Base-by-base conservation (phyloP, 257 asterid species). In the Nicotiana sylvestris region DNA sequence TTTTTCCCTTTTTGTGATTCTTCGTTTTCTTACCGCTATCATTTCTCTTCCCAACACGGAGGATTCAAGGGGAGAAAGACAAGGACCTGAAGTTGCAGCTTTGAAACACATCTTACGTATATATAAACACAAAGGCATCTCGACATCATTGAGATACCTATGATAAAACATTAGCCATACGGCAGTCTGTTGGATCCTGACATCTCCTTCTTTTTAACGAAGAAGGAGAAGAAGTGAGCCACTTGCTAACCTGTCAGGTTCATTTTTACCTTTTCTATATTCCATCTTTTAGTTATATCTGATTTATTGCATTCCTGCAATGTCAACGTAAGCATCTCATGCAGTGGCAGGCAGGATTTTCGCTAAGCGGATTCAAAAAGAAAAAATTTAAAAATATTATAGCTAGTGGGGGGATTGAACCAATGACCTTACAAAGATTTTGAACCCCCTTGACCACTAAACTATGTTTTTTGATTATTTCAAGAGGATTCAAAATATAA, bases 121-220 rank as follows among this genome's bases (percentile, higher is more conserved):
- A 33, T 21, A 60, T n/a, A 60, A 60, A 76, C 43, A 25, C 25
- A 76, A 51, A 76, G 80, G n/a, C 80, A 29, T 51, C 9, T 51
- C 7, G 46, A 76, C 30, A 76, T 76, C 17, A 76, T 51, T 76
- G 80, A 51, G 62, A 76, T 51, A 49, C 62, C 35, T 74, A 49
- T 74, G 80, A 74, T 74, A 74, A 74, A 76, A 51, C 80, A 51
- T 51, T 15, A 27, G 43, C 43, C 11, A 2, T 51, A 49, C 51
- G 64, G 10, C 80, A 27, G 53, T 76, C 79, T 46, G 25, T 72
- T 49, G 61, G 79, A 72, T 72, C 79, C 79, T 72, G 79, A 46
- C 79, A 46, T 70, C 21, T 58, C 65, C 65, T 58, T 1, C 58
- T 53, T n/a, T 58, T 58, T 18, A 17, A 18, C 29, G 10, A 58